Base-by-base conservation (phyloP, 106 monocot species). In the Allium sativum region DNA sequence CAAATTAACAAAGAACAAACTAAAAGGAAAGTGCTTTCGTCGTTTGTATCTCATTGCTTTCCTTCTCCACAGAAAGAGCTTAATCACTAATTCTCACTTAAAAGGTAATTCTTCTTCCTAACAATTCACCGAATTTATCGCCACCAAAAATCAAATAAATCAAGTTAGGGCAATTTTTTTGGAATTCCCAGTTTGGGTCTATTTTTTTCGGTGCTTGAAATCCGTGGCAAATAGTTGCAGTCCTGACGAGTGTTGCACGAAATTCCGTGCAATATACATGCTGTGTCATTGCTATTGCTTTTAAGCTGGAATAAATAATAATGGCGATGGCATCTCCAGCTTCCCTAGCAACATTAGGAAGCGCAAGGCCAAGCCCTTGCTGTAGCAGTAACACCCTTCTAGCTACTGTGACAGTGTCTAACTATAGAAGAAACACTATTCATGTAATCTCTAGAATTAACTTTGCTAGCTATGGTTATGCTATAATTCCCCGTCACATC, bases 281-380 rank as follows among this genome's bases (percentile, higher is more conserved):
- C 31, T 5, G 31, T 31, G 31, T 31, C 31, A 31, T 31, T 31
- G 31, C 31, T 31, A 31, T 31, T 31, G 31, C 31, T 31, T 50
- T 50, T 11, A 50, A 50, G 48, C 48, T 6, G 48, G 13, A 50
- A 3, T 50, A 11, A 15, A 50, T 50, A 15, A 15, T 14, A 17
- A 18, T 18, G 60, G n/a, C 60, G 48, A 62, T 62, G 45, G 62
- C 62, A 21, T 20, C 62, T 12, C 47, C 62, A n/a, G 45, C 62
- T 48, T 62, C 62, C 62, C 45, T 62, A 46, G 45, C 62, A 47
- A 45, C 21, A 13, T 7, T 62, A 21, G 62, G 31, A 41, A 60
- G 60, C 22, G 60, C 18, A 11, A 60, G 60, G 60, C 42, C 60
- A 21, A 1, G 48, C 48, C 48, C 44, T 42, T 8, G 42, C 42